Base-by-base conservation (phyloP, 225 moss, liverwort and hornwort species). In the Ulota crispa region DNA sequence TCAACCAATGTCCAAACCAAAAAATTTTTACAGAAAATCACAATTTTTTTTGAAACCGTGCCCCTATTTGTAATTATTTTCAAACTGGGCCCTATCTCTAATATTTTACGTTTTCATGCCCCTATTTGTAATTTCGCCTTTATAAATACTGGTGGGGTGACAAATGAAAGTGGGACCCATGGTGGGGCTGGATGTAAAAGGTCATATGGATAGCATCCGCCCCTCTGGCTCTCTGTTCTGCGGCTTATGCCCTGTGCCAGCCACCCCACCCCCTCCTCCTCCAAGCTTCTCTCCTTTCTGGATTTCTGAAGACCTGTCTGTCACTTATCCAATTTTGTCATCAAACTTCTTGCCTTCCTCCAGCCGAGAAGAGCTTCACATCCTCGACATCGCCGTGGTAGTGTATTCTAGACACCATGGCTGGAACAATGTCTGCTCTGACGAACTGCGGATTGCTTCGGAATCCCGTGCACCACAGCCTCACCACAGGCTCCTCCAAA, bases 361-460 rank as follows among this genome's bases (percentile, higher is more conserved):
- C 31, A 59, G 76, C 32, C 27, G 32, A 18, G 70, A n/a, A n/a
- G 63, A 72, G 27, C 50, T 52, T 64, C 64, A 21, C 37, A 20
- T 24, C 14, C 42, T 32, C 56, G 16, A 36, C 72, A 13, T 30
- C 24, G 31, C 9, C n/a, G 24, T 21, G 20, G 23, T 53, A 39
- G 23, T 8, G 19, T 39, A 4, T 47, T 28, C 16, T 7, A 47
- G 73, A 36, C 15, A 16, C 34, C 32, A 89, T 89, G 89, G 85
- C 87, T 65, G 83, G 74, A 73, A 72, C 85, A 11, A 87, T 89
- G 89, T 87, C 87, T 32, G 87, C 89, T 9, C 55, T 89, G 55
- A 85, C 87, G 20, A 85, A 77, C 59, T 85, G 87, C 80, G 81
- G 87, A 19, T 43, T 86, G 72, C 85, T 85, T 7, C 75, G 85